Evolutionary conservation across 2,329 filamentous ascomycete species (phyloP).

Genomic region (Didymella keratinophila): DNA sequence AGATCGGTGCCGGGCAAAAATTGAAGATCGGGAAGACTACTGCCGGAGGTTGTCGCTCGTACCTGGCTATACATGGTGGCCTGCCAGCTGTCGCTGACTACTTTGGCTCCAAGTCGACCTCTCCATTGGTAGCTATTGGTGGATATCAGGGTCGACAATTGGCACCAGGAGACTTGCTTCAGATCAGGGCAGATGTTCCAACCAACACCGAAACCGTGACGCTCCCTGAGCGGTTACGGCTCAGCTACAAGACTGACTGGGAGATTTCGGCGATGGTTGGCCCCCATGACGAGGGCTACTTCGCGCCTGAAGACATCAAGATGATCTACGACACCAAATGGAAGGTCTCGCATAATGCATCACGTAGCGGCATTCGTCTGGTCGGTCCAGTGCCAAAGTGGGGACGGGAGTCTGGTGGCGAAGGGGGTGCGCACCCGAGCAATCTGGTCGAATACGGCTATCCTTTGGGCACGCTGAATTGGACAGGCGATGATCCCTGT

Average conservation of each 20-base stretch:
- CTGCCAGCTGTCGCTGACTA: slow-evolving; percentile 62
- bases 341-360: slow-evolving; percentile 68
- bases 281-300: slow-evolving; percentile 64
- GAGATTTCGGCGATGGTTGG: slow-evolving; percentile 63
- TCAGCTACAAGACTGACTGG: slow-evolving; percentile 60
- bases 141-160: slow-evolving; percentile 67
- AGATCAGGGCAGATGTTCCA: slow-evolving; percentile 53
- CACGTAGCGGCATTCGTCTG: slow-evolving; percentile 67
- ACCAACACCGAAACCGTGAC: slow-evolving; percentile 39
- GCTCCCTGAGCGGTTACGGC: slow-evolving; percentile 58
- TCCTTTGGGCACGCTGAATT: slow-evolving; percentile 65
- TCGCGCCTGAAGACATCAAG: slow-evolving; percentile 61
- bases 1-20: slow-evolving; percentile 59
- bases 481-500: slow-evolving; percentile 68
- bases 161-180: slow-evolving; percentile 62
- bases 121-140: slow-evolving; percentile 64
- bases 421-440: slow-evolving; percentile 68
- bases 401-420: slow-evolving; percentile 67
- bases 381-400: slow-evolving; percentile 66
- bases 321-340: slow-evolving; percentile 66
- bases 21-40: slow-evolving; percentile 64
- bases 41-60: slow-evolving; percentile 63
- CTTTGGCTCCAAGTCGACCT: slow-evolving; percentile 67
- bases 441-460: slow-evolving; percentile 65
- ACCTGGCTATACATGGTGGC: slow-evolving; percentile 66